phyloP scores from a whole-genome alignment of 805 yeast species.

The Ogataea degrootiae region DNA sequence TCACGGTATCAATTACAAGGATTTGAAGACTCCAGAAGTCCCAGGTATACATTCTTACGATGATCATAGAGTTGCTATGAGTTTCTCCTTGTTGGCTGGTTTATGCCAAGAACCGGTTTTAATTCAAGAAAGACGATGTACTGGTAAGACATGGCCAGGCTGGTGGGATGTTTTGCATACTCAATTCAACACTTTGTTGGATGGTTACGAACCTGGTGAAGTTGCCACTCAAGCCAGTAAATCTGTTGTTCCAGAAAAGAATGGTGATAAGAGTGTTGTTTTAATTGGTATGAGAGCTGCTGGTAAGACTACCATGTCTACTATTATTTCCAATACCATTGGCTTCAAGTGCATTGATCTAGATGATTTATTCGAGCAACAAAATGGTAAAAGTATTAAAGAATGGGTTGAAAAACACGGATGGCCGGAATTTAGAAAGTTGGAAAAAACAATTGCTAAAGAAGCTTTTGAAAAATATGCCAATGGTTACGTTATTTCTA shows the following conservation, averaged over 20 bases:
- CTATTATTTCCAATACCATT: conserved; percentile 66
- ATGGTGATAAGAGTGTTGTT: conserved; percentile 56
- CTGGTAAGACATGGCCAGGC: conserved; percentile 99
- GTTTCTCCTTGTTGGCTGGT: conserved; percentile 84
- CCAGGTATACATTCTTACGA: conserved; percentile 77
- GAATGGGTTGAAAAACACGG: conserved; percentile 60
- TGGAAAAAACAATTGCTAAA: conserved; percentile 55
- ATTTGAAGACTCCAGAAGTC: conserved; percentile 51
- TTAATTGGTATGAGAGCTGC: conserved; percentile 98
- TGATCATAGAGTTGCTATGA: conserved; percentile 98
- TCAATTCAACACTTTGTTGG: conserved; percentile 55
- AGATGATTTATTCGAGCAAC: conserved; percentile 65
- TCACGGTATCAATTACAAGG: conserved; percentile 54
- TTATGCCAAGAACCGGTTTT: conserved; percentile 54
- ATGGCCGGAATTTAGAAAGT: conserved; percentile 82
- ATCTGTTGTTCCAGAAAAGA: conserved; percentile 22
- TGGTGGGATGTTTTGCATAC: conserved; percentile 96
- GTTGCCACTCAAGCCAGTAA: conserved; percentile 10
- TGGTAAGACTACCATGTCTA: conserved; percentile 84
- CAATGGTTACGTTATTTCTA: conserved; percentile 67
- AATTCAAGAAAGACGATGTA: conserved; percentile 83
- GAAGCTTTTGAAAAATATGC: conserved; percentile 39
- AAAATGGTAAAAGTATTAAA: conserved; percentile 47
- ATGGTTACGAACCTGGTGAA: conserved; percentile 56
- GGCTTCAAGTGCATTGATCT: conserved; percentile 72